Conservation (phyloP, 2,329 filamentous ascomycete species). For the Diaporthe eres region DNA sequence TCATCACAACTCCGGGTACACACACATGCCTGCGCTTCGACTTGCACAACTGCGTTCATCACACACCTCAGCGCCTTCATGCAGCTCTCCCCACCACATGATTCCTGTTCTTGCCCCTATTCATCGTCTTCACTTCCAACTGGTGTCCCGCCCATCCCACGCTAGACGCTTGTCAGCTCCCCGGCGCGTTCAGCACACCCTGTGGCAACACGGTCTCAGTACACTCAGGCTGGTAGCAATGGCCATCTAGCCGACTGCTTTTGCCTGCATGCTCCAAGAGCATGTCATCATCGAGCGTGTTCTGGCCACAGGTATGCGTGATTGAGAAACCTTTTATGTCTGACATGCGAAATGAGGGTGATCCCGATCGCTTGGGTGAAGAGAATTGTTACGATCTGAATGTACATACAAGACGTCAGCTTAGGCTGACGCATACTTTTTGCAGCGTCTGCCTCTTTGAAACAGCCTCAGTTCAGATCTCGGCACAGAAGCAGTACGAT, state of each 20-base stretch:
- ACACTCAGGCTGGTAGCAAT: neutral
- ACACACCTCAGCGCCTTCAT: no score
- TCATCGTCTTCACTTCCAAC: neutral
- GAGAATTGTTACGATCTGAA: neutral
- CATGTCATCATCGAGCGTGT: constrained; percentile 5
- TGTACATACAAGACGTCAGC: neutral
- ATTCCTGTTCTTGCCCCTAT: neutral
- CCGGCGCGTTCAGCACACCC: neutral
- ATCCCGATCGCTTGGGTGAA: constrained; percentile 15
- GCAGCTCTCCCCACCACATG: no score
- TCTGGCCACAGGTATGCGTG: neutral
- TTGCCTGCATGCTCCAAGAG: neutral
- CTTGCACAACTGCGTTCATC: no score
- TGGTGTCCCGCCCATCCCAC: neutral
- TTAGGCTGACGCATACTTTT: neutral
- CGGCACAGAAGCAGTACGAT: neutral
- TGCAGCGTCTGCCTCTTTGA: neutral
- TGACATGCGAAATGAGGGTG: constrained; percentile 12
- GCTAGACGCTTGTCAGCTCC: neutral
- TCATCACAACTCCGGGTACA: no score
- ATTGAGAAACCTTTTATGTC: neutral
- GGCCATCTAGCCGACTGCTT: neutral
- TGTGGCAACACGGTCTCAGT: constrained; percentile 5
- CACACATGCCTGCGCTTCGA: no score
- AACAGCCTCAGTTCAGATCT: neutral